Conservation (phyloP, 768 basidiomycete species). For the Amanita subjunquillea region DNA sequence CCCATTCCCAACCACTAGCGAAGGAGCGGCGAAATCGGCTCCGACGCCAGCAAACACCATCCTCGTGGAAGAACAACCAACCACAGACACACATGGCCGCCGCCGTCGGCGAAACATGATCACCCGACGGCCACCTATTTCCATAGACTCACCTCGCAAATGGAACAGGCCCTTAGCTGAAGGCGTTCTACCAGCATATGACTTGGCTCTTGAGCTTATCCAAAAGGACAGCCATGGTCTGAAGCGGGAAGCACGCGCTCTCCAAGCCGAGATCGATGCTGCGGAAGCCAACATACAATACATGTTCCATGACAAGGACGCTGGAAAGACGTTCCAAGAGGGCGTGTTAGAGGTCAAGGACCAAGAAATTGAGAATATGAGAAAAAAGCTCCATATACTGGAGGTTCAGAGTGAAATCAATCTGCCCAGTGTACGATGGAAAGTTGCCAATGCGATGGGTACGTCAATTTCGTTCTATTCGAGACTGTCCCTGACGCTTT, state of each 20-base stretch:
- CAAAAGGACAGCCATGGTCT: slow-evolving; percentile 45
- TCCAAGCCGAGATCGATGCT: slow-evolving; percentile 22
- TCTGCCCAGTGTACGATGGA: slow-evolving; percentile 75
- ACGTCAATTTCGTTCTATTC: slow-evolving; percentile 17
- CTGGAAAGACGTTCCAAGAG: slow-evolving; percentile 16
- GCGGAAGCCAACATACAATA: slow-evolving; percentile 14
- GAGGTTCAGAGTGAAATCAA: slow-evolving; percentile 79
- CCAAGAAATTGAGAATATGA: slow-evolving; percentile 29
- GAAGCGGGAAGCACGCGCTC: slow-evolving; percentile 29
- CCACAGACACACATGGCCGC: slow-evolving; percentile 15
- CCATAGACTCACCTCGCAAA: slow-evolving; percentile 37
- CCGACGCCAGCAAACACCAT: slow-evolving; percentile 1
- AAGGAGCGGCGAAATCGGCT: background rate
- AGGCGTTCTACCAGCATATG: slow-evolving; percentile 71
- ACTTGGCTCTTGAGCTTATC: slow-evolving; percentile 71
- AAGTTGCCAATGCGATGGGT: slow-evolving; percentile 73
- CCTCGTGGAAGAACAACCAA: slow-evolving; percentile 2
- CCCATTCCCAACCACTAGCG: slow-evolving; percentile 6
- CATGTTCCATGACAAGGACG: slow-evolving; percentile 12
- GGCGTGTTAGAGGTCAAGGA: slow-evolving; percentile 20
- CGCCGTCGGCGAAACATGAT: slow-evolving; percentile 17
- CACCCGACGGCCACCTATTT: slow-evolving; percentile 39
- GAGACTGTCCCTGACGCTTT: background rate
- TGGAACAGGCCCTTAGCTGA: slow-evolving; percentile 56
- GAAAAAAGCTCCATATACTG: slow-evolving; percentile 45